Percentiles rank a stretch among this genome's conserved stretches.
These are phyloP conservation scores for Cutaneotrichosporon spelunceum DNA, from an alignment of 1,284 basidiomycete species.

Conservation along the genomic window DNA sequence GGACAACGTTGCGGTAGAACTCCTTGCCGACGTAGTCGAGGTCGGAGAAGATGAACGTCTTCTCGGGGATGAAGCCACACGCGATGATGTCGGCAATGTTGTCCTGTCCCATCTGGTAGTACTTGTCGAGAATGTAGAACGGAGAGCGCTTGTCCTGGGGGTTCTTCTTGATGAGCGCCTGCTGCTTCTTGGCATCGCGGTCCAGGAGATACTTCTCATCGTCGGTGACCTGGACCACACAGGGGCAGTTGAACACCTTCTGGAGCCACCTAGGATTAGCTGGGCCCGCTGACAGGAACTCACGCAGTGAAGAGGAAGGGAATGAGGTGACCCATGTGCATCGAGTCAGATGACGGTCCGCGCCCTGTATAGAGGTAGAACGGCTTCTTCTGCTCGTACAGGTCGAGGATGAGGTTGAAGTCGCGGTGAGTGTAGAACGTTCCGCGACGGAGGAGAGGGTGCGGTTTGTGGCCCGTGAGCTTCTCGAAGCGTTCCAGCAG, in stretches of 20 bases:
- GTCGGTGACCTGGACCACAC: slow-evolving; percentile 95
- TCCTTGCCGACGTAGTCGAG: slow-evolving; percentile 72
- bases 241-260: slow-evolving; percentile 89
- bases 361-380: slow-evolving; percentile 98
- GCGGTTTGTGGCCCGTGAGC: slow-evolving; percentile 86
- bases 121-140: slow-evolving; percentile 66
- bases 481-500: slow-evolving; percentile 86
- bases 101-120: slow-evolving; percentile 73
- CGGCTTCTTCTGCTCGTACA: slow-evolving; percentile 94
- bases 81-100: slow-evolving; percentile 97
- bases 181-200: slow-evolving; percentile 60
- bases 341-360: slow-evolving; percentile 92
- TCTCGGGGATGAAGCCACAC: slow-evolving; percentile 69
- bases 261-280: slow-evolving; percentile 74
- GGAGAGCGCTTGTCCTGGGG: slow-evolving; percentile 60
- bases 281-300: slow-evolving; percentile 36
- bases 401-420: slow-evolving; percentile 87
- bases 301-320: slow-evolving; percentile 97
- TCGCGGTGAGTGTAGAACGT: slow-evolving; percentile 99
- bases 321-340: slow-evolving; percentile 97
- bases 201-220: slow-evolving; percentile 99
- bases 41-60: slow-evolving; percentile 97
- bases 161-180: slow-evolving; percentile 47
- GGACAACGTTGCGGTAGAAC: slow-evolving; percentile 95
- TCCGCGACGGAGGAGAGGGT: slow-evolving; percentile 82